Percentiles rank a stretch among this genome's conserved stretches.
These are phyloP conservation scores for Pseudognaphalium luteoalbum DNA, from an alignment of 129 eudicot species.

Conservation along the genomic window DNA sequence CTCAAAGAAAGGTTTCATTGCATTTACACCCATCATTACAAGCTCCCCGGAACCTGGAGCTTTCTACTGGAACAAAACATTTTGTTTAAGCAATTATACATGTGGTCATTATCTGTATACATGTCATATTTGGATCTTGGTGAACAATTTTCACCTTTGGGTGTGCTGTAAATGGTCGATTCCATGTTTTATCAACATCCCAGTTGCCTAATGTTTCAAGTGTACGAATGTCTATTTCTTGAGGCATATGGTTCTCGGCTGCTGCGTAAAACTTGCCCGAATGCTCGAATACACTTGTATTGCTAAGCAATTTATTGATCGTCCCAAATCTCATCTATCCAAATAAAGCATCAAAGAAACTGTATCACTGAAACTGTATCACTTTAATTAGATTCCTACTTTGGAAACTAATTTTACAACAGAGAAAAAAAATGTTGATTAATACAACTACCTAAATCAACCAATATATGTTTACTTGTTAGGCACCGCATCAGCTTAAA, in stretches of 20 bases:
- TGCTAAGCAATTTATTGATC: conserved; percentile 55
- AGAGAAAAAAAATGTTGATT: no score
- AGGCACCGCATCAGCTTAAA: no score
- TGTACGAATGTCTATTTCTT: conserved; percentile 55
- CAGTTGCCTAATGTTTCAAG: conserved; percentile 51
- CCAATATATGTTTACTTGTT: no score
- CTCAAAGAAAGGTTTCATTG: conserved; percentile 61
- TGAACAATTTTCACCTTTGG: conserved; percentile 53
- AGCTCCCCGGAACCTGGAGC: conserved; percentile 71
- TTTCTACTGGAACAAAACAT: conserved; percentile 45
- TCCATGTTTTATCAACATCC: conserved; percentile 61
- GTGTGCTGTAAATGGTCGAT: conserved; percentile 70
- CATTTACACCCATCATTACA: conserved; percentile 61
- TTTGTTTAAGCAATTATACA: not conserved
- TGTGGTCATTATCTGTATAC: not conserved
- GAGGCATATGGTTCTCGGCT: conserved; percentile 72
- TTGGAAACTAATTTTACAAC: no score
- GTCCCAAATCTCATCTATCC: conserved; percentile 58
- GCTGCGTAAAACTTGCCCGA: conserved; percentile 53
- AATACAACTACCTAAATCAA: no score
- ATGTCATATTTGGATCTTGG: not conserved
- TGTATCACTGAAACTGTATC: not conserved
- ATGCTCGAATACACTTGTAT: conserved; percentile 70
- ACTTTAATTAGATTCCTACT: not conserved
- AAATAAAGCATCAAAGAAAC: not conserved